A percentile compares a stretch with the other conserved stretches of the same genome.
phyloP scores from a whole-genome alignment of 2,329 filamentous ascomycete species.

The Alternaria metachromatica region DNA sequence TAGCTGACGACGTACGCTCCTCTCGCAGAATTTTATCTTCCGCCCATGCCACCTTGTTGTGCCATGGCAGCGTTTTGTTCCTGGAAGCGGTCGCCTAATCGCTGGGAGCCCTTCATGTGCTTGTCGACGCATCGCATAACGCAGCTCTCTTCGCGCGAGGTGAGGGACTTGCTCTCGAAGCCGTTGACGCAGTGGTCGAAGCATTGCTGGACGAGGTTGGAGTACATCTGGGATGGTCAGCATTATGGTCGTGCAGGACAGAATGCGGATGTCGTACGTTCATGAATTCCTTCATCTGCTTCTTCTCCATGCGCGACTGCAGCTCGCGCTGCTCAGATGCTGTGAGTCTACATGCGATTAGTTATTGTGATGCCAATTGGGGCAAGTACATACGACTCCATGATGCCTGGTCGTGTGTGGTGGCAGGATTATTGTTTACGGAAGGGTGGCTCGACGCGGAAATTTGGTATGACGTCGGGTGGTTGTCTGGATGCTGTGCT shows the following conservation, averaged over 20 bases:
- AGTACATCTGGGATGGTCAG: conserved; percentile 64
- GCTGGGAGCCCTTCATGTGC: conserved; percentile 88
- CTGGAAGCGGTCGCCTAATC: conserved; percentile 89
- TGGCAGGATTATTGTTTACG: neutral
- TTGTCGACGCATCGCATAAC: conserved; percentile 96
- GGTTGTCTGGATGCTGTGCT: conserved; percentile 11
- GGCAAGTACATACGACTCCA: conserved; percentile 47
- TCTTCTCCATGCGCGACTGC: conserved; percentile 92
- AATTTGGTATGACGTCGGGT: conserved; percentile 19
- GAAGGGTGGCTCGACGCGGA: neutral
- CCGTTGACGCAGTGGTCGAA: conserved; percentile 98
- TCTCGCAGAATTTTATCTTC: neutral
- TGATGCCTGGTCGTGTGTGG: conserved; percentile 15
- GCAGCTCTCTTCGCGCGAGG: conserved; percentile 86
- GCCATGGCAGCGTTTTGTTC: conserved; percentile 74
- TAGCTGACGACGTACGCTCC: neutral
- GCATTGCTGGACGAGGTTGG: conserved; percentile 82
- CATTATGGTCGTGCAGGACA: neutral
- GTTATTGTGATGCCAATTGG: conserved; percentile 1
- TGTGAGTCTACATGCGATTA: conserved; percentile 65
- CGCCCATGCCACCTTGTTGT: conserved; percentile 55
- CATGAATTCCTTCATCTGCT: conserved; percentile 99
- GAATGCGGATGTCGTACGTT: conserved; percentile 66
- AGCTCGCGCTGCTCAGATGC: conserved; percentile 88
- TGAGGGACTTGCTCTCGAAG: conserved; percentile 96